These are phyloP conservation scores for Chionographis japonica DNA, from an alignment of 106 monocot genomes.

Conservation along the genomic window DNA sequence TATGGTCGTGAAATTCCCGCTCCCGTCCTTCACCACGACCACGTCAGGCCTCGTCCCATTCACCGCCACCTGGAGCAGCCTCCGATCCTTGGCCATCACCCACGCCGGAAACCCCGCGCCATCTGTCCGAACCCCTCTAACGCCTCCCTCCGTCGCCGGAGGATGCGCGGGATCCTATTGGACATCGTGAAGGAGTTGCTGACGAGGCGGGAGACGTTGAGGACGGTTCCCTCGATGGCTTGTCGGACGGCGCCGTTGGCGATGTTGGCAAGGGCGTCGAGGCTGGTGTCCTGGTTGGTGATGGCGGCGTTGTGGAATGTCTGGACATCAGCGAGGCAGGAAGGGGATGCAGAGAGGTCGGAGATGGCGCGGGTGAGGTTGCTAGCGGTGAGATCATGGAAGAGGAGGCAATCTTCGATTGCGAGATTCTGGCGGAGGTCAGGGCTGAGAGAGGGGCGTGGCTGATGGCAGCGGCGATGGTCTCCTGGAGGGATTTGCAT, in stretches of 20 bases:
- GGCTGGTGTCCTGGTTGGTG: slow-evolving; percentile 82
- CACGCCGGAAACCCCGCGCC: slow-evolving; percentile 37
- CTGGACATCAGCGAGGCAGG: slow-evolving; percentile 33
- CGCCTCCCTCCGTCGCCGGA: slow-evolving; percentile 8
- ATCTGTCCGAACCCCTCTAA: slow-evolving; percentile 42
- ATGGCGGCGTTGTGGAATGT: slow-evolving; percentile 73
- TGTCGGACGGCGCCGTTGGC: slow-evolving; percentile 10
- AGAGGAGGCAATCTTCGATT: slow-evolving; percentile 68
- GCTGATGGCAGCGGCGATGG: slow-evolving; percentile 37
- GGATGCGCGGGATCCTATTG: slow-evolving; percentile 35
- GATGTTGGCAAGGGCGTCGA: slow-evolving; percentile 60
- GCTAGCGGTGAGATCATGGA: slow-evolving; percentile 51
- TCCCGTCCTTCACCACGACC: slow-evolving; percentile 77
- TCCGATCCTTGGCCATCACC: slow-evolving; percentile 27
- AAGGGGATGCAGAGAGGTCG: neutral
- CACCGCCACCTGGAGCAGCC: slow-evolving; percentile 29
- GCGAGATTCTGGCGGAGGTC: slow-evolving; percentile 36
- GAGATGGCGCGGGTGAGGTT: slow-evolving; percentile 26
- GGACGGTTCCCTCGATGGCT: slow-evolving; percentile 22
- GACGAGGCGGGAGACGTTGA: slow-evolving; percentile 37
- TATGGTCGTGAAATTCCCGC: slow-evolving; percentile 60
- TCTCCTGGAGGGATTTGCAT: slow-evolving; percentile 38
- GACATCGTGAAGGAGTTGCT: slow-evolving; percentile 78
- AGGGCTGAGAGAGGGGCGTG: slow-evolving; percentile 14
- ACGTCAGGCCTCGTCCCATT: slow-evolving; percentile 6